Evolutionary conservation across 2,329 filamentous ascomycete genomes (phyloP), one percentile per base, ranked within the genome.

Genomic region (Sclerotinia borealis): DNA sequence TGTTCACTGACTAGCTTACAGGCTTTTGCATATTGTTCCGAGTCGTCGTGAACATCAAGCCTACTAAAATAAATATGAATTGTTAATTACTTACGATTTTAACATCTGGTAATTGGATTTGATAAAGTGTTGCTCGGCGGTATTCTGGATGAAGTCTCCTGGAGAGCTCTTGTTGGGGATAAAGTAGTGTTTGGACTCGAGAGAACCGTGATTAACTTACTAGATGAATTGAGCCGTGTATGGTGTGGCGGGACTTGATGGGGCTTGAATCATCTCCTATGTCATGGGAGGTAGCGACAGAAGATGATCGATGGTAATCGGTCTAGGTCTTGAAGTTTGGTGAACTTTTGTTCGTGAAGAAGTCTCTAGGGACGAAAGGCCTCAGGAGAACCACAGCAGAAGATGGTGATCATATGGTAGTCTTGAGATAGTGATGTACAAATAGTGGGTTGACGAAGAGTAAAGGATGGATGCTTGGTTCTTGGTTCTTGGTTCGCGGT

Each of bases 101-200:
- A 80, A 59, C 63, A 79, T 80, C 71, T 79, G 63, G 51, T 77
- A 80, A 63, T 79, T 80, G 19, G 74, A 75, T 15, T 76, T 64
- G 48, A 80, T 73, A 37, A 81, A 66, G 59, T 75, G 73, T 1
- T 74, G 59, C 64, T 79, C 78, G 0, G 64, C 59, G 2, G 77
- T n/a, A n/a, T n/a, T 65, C 66, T 79, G 76, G 19, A 72, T 56
- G 58, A 77, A 79, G 0, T 45, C 55, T 10, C 51, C 59, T 10
- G 52, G 48, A 9, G 48, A 61, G 8, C 41, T 58, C 6, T 52
- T 50, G 11, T 39, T 61, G 7, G 67, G 68, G 27, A 74, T 67
- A 59, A 80, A 81, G 68, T 80, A 81, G 36, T 77, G 68, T 64
- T 75, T 80, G 55, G 71, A 74, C 61, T 81, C 79, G 0, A 78